Conservation (phyloP, 2,329 filamentous ascomycete genomes). For the Sporothrix brunneoviolacea region DNA sequence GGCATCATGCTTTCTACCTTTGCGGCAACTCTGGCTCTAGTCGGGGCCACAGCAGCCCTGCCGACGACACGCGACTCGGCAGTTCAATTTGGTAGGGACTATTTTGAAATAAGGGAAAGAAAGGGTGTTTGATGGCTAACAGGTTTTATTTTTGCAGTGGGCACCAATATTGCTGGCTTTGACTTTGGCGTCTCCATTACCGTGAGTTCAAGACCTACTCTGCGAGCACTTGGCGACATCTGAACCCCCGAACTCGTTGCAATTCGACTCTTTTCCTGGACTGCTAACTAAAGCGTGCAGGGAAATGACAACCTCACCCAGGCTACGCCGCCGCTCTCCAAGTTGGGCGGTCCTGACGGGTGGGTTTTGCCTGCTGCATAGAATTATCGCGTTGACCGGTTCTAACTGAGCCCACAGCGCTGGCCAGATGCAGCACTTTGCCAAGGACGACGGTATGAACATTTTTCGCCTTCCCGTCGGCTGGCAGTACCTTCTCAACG, state of each 20-base stretch:
- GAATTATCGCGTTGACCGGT: too few species aligned
- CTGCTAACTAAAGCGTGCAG: not conserved
- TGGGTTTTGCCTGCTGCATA: too few species aligned
- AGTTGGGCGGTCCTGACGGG: constrained; percentile 24
- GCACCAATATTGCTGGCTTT: constrained; percentile 34
- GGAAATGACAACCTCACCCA: not conserved
- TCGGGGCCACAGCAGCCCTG: constrained; percentile 1
- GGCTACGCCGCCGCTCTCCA: constrained; percentile 13
- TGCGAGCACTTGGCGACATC: too few species aligned
- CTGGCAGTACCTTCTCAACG: constrained; percentile 45
- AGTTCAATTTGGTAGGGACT: constrained; percentile 4
- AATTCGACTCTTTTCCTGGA: too few species aligned
- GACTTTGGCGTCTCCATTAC: constrained; percentile 38
- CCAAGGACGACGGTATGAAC: constrained; percentile 46
- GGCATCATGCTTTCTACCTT: constrained; percentile 3
- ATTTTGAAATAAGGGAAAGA: too few species aligned
- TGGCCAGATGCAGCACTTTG: constrained; percentile 50
- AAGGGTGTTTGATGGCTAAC: too few species aligned
- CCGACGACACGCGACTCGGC: not conserved
- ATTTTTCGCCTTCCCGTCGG: constrained; percentile 41
- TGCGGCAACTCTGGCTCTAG: constrained; percentile 2
- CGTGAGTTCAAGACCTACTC: too few species aligned
- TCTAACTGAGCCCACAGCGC: too few species aligned
- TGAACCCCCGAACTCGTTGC: too few species aligned
- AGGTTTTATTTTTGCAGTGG: not conserved